Base-by-base conservation (phyloP, 805 yeast genomes). In the Diddensiella caesifluorescens region DNA sequence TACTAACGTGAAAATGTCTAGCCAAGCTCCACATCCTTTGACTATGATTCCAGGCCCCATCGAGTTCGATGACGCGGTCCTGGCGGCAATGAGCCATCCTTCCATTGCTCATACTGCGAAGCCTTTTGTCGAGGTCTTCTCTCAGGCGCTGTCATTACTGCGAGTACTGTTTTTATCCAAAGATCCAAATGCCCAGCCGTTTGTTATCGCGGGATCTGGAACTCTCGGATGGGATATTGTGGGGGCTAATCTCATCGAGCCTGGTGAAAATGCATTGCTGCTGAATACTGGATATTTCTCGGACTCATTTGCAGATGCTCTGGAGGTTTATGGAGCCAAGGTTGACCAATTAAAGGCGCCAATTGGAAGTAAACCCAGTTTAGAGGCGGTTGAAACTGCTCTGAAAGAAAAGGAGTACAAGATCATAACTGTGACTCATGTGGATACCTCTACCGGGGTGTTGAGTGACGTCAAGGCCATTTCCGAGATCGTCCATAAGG, bases 381-480 rank as follows among this genome's bases (percentile, higher is more conserved):
- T 77, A 19, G 71, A 63, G 2, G 61, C 67, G 37, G 66, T 89
- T 33, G 82, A 79, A 58, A 59, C 66, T 7, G 73, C 77, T 44
- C 71, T 89, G 60, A 57, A 63, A 45, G 42, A 62, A 5, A 69
- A 71, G 45, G 63, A 68, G 46, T 90, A 83, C 68, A 61, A 74
- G 49, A 73, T 84, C 40, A 72, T 90, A 53, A 86, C 95, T 36
- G 74, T 89, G 55, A 90, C 97, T 31, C 97, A 90, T 55, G 96
- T 92, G 28, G 98, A 92, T 63, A 92, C 97, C 34, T 87, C 96
- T 1, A 87, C 97, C 26, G 95, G 95, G n/a, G 95, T 90, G 31
- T 75, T 88, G 30, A 69, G 80, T 34, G 82, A 84, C 56, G 79
- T 90, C 48, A 69, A 75, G 57, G 67, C 69, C 13, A 71, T 88